Percentiles rank a stretch among this genome's conserved stretches.
phyloP scores from a whole-genome alignment of 2,329 filamentous ascomycete genomes.

The Capronia epimyces region DNA sequence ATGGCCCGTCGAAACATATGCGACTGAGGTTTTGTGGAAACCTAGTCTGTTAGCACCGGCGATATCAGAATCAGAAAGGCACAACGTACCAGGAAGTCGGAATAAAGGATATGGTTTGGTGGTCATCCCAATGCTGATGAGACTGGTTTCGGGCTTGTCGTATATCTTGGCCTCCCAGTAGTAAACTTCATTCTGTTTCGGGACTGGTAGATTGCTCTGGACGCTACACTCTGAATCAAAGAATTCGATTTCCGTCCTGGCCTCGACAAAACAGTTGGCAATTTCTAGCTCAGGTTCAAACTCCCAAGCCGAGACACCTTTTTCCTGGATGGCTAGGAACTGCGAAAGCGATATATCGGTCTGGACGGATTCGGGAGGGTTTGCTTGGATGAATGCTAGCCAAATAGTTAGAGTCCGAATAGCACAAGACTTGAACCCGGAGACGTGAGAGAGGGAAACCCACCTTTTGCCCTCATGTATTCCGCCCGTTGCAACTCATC shows the following conservation, averaged over 20 bases:
- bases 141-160: constrained; percentile 84
- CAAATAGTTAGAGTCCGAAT: constrained; percentile 18
- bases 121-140: constrained; percentile 85
- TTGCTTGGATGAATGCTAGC: constrained; percentile 83
- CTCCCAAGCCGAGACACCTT: constrained; percentile 98
- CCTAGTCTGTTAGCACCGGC: constrained; percentile 48
- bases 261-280: constrained; percentile 97
- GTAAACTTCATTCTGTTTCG: constrained; percentile 98
- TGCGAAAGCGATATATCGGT: constrained; percentile 97
- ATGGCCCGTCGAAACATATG: constrained; percentile 81
- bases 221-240: constrained; percentile 97
- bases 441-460: constrained; percentile 21
- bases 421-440: neutral
- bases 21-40: constrained; percentile 86
- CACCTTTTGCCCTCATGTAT: constrained; percentile 93
- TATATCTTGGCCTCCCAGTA: constrained; percentile 99
- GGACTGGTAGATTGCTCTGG: constrained; percentile 91
- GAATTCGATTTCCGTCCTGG: constrained; percentile 93
- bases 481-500: constrained; percentile 85
- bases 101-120: constrained; percentile 98
- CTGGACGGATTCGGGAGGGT: constrained; percentile 88
- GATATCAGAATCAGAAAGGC: neutral
- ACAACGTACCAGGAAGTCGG: constrained; percentile 71
- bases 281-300: constrained; percentile 99
- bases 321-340: constrained; percentile 97